phyloP scores from a whole-genome alignment of 371 early-diverging fungal genomes.

The Amoeboaphelidium occidentale region DNA sequence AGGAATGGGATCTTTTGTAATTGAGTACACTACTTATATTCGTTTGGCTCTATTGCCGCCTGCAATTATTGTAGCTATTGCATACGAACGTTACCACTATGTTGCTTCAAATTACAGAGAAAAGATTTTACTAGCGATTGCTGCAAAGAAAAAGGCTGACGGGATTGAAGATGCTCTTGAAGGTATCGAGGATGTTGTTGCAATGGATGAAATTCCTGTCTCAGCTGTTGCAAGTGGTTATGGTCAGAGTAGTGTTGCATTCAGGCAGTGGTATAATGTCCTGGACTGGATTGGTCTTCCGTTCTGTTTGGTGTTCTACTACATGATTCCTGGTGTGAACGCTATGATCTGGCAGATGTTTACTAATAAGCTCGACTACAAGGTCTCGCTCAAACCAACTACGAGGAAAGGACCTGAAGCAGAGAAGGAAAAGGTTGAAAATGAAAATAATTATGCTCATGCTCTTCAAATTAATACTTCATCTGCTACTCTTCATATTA shows the following conservation, averaged over 20 bases:
- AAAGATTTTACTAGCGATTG: background rate
- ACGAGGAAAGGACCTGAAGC: no score
- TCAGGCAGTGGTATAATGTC: background rate
- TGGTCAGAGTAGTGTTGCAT: background rate
- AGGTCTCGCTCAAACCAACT: background rate
- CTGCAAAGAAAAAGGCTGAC: background rate
- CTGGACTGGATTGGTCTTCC: background rate
- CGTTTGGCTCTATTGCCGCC: background rate
- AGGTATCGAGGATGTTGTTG: background rate
- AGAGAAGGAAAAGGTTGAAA: no score
- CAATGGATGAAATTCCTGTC: background rate
- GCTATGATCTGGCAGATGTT: background rate
- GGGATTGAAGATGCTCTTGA: background rate
- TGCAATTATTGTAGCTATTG: background rate
- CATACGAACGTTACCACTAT: background rate
- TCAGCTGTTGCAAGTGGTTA: no score
- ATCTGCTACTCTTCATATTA: no score
- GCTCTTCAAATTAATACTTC: no score
- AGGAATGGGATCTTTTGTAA: background rate
- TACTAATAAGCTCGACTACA: background rate
- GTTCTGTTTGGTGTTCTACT: background rate
- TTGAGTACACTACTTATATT: background rate
- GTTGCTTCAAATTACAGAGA: background rate
- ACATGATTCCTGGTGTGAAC: background rate
- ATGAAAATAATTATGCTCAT: no score